These are phyloP conservation scores for Euptelea pleiosperma DNA, from an alignment of 164 flowering plant species.

Conservation along the genomic window DNA sequence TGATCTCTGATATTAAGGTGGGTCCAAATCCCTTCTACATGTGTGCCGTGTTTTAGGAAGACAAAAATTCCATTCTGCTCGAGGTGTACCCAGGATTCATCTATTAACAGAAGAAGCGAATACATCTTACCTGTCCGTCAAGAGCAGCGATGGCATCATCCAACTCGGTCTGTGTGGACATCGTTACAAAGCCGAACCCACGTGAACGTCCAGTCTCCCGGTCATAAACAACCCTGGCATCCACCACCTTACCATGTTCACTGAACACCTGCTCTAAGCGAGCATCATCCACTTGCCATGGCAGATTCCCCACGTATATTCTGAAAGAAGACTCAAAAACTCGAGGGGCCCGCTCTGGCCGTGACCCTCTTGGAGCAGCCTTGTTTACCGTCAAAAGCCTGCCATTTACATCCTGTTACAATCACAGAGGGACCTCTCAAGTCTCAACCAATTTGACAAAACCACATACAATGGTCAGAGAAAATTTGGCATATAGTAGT, in stretches of 20 bases:
- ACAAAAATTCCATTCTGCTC: too few relatives aligned
- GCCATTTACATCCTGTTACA: constrained; percentile 60
- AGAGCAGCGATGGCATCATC: constrained; percentile 80
- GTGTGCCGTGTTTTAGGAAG: too few relatives aligned
- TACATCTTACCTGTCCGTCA: constrained; percentile 68
- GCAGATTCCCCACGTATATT: constrained; percentile 77
- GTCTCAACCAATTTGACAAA: neutral
- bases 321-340: constrained; percentile 39
- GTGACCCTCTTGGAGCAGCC: constrained; percentile 75
- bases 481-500: too few relatives aligned
- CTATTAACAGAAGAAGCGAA: neutral
- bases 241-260: constrained; percentile 72
- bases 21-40: too few relatives aligned
- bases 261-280: constrained; percentile 73
- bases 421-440: constrained; percentile 8
- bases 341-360: constrained; percentile 54
- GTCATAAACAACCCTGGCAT: constrained; percentile 66
- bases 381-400: constrained; percentile 78
- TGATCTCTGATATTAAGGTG: neutral
- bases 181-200: constrained; percentile 83
- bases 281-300: constrained; percentile 70
- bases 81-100: neutral
- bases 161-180: constrained; percentile 62
- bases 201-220: constrained; percentile 80
- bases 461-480: too few relatives aligned